Conservation (phyloP, 139 green algal genomes). For the Coccomyxa sp. region DNA sequence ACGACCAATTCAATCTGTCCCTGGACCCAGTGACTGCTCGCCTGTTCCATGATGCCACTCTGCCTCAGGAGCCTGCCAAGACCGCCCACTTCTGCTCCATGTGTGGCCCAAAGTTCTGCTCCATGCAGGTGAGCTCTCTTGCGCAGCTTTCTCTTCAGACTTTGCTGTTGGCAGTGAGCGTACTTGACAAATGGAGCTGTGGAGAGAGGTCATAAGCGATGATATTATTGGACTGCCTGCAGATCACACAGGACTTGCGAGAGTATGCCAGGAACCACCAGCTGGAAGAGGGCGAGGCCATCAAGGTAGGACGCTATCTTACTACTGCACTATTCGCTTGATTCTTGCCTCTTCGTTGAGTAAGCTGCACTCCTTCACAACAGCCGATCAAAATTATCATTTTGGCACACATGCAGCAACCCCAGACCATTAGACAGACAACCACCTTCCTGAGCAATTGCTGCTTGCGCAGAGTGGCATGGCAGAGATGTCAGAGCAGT, state of each 20-base stretch:
- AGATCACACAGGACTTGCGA: conserved; percentile 79
- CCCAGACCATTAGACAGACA: too few relatives aligned
- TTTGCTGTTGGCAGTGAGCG: background rate
- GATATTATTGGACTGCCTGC: conserved; percentile 49
- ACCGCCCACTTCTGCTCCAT: conserved; percentile 76
- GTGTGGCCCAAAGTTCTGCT: conserved; percentile 91
- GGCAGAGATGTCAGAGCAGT: conserved; percentile 74
- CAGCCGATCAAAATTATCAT: too few relatives aligned
- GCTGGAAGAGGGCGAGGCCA: conserved; percentile 11
- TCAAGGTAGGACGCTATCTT: background rate
- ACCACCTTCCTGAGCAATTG: background rate
- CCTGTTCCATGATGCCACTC: conserved; percentile 81
- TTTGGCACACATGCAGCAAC: too few relatives aligned
- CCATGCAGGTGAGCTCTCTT: conserved; percentile 5
- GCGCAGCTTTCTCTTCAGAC: background rate
- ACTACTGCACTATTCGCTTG: too few relatives aligned
- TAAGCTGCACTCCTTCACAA: too few relatives aligned
- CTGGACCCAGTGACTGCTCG: conserved; percentile 87
- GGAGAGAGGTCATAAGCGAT: background rate
- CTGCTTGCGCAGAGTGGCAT: conserved; percentile 52
- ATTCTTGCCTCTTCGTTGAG: too few relatives aligned
- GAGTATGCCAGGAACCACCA: conserved; percentile 44
- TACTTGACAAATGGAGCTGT: background rate
- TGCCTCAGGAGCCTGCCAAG: conserved; percentile 74
- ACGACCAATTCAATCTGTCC: conserved; percentile 92